Conservation (phyloP, 2,329 filamentous ascomycete species). For the Calonectria montana region DNA sequence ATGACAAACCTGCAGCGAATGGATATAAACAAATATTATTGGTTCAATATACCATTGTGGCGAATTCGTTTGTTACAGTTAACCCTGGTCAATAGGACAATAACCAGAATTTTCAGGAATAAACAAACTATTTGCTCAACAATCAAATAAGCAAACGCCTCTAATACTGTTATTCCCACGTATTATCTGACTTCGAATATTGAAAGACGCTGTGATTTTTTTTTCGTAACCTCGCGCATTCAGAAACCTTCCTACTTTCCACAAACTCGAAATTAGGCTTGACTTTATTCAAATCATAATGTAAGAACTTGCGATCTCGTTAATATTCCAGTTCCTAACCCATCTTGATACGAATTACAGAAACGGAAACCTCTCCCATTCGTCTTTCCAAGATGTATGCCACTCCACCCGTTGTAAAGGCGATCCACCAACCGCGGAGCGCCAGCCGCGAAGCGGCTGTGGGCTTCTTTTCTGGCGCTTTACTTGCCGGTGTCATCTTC, state of each 20-base stretch:
- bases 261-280: not conserved
- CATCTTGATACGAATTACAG: too few species aligned
- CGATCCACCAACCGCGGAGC: not conserved
- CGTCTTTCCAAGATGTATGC: not conserved
- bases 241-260: not conserved
- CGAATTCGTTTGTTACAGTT: not conserved
- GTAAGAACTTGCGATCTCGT: not conserved
- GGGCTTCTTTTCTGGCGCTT: constrained; percentile 9
- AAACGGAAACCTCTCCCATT: not conserved
- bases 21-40: not conserved
- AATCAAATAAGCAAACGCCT: not conserved
- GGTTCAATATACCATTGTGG: not conserved
- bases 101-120: not conserved
- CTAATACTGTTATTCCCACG: not conserved
- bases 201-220: not conserved
- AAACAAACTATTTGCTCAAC: not conserved
- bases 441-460: not conserved
- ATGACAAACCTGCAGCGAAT: not conserved
- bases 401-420: not conserved
- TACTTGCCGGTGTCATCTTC: not conserved
- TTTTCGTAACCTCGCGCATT: not conserved
- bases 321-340: not conserved
- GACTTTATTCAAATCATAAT: not conserved
- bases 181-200: not conserved
- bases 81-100: not conserved